phyloP scores from a whole-genome alignment of 2,329 filamentous ascomycete species.

The Calonectria pteridis region DNA sequence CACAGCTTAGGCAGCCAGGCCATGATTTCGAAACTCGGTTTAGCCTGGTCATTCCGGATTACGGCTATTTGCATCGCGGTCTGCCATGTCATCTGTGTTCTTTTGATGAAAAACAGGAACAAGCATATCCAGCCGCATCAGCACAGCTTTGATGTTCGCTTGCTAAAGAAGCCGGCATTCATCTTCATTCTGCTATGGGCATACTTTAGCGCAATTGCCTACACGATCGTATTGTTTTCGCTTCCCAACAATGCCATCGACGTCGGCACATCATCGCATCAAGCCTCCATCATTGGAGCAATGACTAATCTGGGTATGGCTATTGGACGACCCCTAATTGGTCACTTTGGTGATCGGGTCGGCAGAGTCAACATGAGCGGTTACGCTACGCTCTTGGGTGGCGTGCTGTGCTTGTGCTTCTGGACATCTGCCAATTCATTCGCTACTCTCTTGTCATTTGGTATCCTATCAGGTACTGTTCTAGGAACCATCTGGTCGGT shows the following conservation, averaged over 20 bases:
- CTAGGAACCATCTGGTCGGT: slow-evolving; percentile 6
- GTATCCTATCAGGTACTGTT: slow-evolving; percentile 2
- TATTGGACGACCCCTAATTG: not conserved
- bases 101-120: slow-evolving; percentile 7
- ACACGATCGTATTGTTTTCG: slow-evolving; percentile 1
- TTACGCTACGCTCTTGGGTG: not conserved
- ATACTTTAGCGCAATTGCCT: not conserved
- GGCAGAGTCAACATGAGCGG: slow-evolving; percentile 5
- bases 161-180: not conserved
- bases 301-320: slow-evolving; percentile 5
- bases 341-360: not conserved
- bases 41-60: slow-evolving; percentile 2
- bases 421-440: slow-evolving; percentile 2
- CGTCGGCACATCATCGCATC: not conserved
- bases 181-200: slow-evolving; percentile 2
- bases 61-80: slow-evolving; percentile 1
- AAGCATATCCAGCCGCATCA: not conserved
- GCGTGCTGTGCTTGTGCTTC: not conserved
- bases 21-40: not conserved
- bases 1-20: slow-evolving; percentile 10
- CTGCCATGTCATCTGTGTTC: not conserved
- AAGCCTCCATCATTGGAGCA: not conserved
- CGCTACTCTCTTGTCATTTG: slow-evolving; percentile 1
- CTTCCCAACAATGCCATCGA: slow-evolving; percentile 1
- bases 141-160: not conserved